A percentile compares a stretch with the other conserved stretches of the same genome.
Conservation (phyloP, 176 grass and related monocot species). For the Aegilops tauschii region DNA sequence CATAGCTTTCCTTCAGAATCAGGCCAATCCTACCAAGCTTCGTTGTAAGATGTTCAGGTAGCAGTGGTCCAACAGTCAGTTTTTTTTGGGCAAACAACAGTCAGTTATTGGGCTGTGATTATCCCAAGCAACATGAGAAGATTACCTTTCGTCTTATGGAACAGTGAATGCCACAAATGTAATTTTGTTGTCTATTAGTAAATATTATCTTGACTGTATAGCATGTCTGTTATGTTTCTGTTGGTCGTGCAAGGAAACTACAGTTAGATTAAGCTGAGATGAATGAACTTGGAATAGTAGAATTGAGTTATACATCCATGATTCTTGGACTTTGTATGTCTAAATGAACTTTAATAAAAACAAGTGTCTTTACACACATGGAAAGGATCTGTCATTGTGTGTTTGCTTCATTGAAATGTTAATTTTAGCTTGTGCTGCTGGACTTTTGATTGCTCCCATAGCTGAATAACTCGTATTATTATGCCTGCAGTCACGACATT, state of each 20-base stretch:
- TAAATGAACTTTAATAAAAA: neutral
- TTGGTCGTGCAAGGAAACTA: neutral
- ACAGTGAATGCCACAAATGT: neutral
- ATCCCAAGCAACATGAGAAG: conserved; percentile 41
- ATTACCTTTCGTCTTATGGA: conserved; percentile 18
- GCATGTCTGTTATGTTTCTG: neutral
- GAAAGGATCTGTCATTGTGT: neutral
- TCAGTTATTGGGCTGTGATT: conserved; percentile 35
- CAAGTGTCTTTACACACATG: neutral
- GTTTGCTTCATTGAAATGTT: neutral
- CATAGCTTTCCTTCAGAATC: neutral
- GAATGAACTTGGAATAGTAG: conserved; percentile 7
- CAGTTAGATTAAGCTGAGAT: conserved; percentile 15
- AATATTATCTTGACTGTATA: conserved; percentile 4
- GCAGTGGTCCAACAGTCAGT: conserved; percentile 22
- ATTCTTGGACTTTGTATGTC: neutral
- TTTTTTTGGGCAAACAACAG: neutral
- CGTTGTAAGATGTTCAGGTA: conserved; percentile 45
- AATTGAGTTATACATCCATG: neutral
- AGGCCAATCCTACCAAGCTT: conserved; percentile 11
- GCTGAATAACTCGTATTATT: too few relatives aligned
- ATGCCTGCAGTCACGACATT: too few relatives aligned
- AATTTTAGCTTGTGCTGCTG: too few relatives aligned
- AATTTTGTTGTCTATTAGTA: neutral
- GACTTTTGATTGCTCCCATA: too few relatives aligned